A percentile compares a stretch with the other conserved stretches of the same genome.
phyloP scores from a whole-genome alignment of 805 yeast genomes.

The Metschnikowia shivogae region DNA sequence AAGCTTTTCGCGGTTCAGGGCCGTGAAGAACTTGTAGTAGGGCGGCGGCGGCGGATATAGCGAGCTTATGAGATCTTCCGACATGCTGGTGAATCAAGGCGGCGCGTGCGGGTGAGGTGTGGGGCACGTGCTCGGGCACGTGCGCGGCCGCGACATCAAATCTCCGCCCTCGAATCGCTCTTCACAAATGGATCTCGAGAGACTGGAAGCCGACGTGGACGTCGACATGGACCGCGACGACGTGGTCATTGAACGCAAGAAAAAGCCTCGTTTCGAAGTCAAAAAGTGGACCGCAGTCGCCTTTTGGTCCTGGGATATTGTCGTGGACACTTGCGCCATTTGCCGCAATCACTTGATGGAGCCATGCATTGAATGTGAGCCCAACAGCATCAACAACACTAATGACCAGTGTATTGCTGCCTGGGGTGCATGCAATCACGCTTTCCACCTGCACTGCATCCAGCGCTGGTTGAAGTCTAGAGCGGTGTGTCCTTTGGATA shows the following conservation, averaged over 20 bases:
- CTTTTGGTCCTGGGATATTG: constrained; percentile 98
- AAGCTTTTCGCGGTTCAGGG: constrained; percentile 53
- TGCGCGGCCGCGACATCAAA: neutral
- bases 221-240: constrained; percentile 13
- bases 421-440: constrained; percentile 96
- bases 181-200: constrained; percentile 3
- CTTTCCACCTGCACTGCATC: constrained; percentile 97
- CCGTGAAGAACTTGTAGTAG: constrained; percentile 67
- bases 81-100: constrained; percentile 6
- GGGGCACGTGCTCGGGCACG: neutral
- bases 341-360: constrained; percentile 98
- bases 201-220: constrained; percentile 8
- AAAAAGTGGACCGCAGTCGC: constrained; percentile 99
- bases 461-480: constrained; percentile 93
- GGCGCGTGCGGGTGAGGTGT: neutral
- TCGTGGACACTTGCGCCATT: constrained; percentile 94
- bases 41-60: constrained; percentile 96
- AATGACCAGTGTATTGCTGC: constrained; percentile 84
- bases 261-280: constrained; percentile 80
- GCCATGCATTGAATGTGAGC: constrained; percentile 95
- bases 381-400: constrained; percentile 58
- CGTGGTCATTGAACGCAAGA: constrained; percentile 20
- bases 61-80: constrained; percentile 49
- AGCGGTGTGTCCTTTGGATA: constrained; percentile 95
- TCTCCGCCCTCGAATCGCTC: neutral